phyloP scores from a whole-genome alignment of 371 early-diverging fungal species.

The Mucor racemosus region DNA sequence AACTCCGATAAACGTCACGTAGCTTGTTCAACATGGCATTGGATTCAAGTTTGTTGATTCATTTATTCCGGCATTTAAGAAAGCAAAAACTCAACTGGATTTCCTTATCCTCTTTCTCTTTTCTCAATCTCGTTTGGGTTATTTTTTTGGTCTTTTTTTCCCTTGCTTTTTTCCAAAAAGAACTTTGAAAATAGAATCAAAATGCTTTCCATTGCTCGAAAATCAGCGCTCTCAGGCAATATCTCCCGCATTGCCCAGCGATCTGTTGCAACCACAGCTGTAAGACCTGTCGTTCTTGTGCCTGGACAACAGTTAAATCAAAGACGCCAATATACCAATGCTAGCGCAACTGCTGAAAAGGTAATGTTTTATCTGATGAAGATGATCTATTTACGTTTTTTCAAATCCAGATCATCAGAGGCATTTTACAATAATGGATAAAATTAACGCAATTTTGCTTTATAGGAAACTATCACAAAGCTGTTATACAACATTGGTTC shows the following conservation, averaged over 20 bases:
- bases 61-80: neutral
- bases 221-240: slow-evolving; percentile 26
- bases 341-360: slow-evolving; percentile 46
- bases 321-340: slow-evolving; percentile 30
- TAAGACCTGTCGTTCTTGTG: slow-evolving; percentile 19
- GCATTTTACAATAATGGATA: neutral
- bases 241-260: slow-evolving; percentile 28
- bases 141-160: neutral
- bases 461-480: slow-evolving; percentile 93
- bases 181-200: slow-evolving; percentile 5
- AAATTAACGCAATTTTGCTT: slow-evolving; percentile 4
- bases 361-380: slow-evolving; percentile 25
- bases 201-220: slow-evolving; percentile 46
- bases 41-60: slow-evolving; percentile 3
- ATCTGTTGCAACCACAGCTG: slow-evolving; percentile 8
- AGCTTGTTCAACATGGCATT: slow-evolving; percentile 5
- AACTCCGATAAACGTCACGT: slow-evolving; percentile 7
- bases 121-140: neutral
- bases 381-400: slow-evolving; percentile 3
- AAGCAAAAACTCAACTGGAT: neutral
- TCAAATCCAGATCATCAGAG: slow-evolving; percentile 8
- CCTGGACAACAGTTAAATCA: slow-evolving; percentile 16
- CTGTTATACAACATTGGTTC: slow-evolving; percentile 98
- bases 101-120: neutral
- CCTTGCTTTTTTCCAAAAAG: neutral